Percentiles rank a stretch among this genome's conserved stretches.
phyloP scores from a whole-genome alignment of 352 stramenopile genomes.

The Globisporangium splendens region DNA sequence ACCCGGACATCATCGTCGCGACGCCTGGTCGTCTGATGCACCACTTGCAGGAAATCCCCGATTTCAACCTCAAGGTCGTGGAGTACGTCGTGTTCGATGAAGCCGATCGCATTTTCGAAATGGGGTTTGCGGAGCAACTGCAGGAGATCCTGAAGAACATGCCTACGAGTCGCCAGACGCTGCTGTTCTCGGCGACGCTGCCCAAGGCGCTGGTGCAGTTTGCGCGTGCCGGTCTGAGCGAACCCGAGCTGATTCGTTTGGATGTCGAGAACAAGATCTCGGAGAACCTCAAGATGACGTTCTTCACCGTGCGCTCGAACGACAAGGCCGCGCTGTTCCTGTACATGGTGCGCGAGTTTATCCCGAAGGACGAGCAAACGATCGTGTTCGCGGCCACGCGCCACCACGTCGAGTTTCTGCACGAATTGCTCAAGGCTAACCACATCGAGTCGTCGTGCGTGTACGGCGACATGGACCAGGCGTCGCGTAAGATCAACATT shows the following conservation, averaged over 20 bases:
- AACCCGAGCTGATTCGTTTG: conserved; percentile 96
- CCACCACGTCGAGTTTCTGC: conserved; percentile 98
- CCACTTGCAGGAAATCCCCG: conserved; percentile 90
- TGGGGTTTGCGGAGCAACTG: conserved; percentile 98
- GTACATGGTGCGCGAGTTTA: conserved; percentile 95
- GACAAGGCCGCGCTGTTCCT: conserved; percentile 96
- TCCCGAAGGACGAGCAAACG: conserved; percentile 90
- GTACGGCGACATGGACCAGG: conserved; percentile 94
- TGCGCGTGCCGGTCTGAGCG: conserved; percentile 95
- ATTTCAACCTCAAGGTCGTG: conserved; percentile 91
- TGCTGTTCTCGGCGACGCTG: conserved; percentile 97
- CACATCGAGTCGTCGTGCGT: conserved; percentile 86
- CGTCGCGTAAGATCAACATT: conserved; percentile 88
- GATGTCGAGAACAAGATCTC: conserved; percentile 98
- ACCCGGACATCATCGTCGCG: conserved; percentile 94
- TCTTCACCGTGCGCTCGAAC: conserved; percentile 94
- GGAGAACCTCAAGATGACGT: conserved; percentile 96
- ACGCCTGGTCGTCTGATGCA: conserved; percentile 95
- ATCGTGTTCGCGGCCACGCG: conserved; percentile 98
- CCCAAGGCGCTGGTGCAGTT: conserved; percentile 98
- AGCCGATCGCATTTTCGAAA: conserved; percentile 99
- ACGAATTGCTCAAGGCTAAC: conserved; percentile 86
- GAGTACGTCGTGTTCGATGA: conserved; percentile 98
- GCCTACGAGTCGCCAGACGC: conserved; percentile 80
- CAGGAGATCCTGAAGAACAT: conserved; percentile 92